Percentiles rank a stretch among this genome's conserved stretches.
These are phyloP conservation scores for Exsudoporus frostii DNA, from an alignment of 768 basidiomycete genomes.

Conservation along the genomic window DNA sequence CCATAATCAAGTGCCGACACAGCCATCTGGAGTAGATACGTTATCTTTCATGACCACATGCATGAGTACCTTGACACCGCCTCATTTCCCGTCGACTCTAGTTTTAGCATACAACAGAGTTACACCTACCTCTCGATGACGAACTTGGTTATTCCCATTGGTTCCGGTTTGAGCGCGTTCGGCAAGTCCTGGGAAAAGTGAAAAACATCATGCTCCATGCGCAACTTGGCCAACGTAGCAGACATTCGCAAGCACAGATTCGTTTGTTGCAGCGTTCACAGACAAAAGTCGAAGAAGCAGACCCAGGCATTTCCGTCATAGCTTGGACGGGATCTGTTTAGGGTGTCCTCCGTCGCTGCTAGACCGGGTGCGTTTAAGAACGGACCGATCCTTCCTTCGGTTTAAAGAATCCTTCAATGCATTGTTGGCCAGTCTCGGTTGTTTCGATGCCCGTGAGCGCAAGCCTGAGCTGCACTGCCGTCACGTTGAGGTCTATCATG, in stretches of 20 bases:
- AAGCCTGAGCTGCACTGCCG: slow-evolving; percentile 65
- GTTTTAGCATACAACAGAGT: not conserved
- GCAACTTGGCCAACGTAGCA: slow-evolving; percentile 41
- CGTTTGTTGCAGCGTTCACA: slow-evolving; percentile 58
- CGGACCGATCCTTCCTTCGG: slow-evolving; percentile 24
- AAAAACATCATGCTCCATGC: slow-evolving; percentile 81
- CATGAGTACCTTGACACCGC: not conserved
- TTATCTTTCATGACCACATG: not conserved
- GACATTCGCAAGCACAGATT: slow-evolving; percentile 34
- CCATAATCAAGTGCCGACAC: slow-evolving; percentile 21
- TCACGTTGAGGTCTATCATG: slow-evolving; percentile 56
- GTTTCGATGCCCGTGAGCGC: slow-evolving; percentile 77
- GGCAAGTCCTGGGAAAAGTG: slow-evolving; percentile 83
- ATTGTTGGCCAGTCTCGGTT: slow-evolving; percentile 74
- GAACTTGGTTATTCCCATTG: slow-evolving; percentile 47
- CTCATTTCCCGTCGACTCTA: not conserved
- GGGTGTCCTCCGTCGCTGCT: slow-evolving; percentile 14
- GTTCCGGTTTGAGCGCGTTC: slow-evolving; percentile 34
- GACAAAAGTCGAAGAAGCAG: slow-evolving; percentile 33
- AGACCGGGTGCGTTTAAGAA: slow-evolving; percentile 40
- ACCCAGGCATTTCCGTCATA: not conserved
- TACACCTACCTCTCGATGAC: slow-evolving; percentile 34
- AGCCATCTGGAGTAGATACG: not conserved
- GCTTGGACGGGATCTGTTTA: not conserved
- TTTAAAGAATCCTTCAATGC: slow-evolving; percentile 84